phyloP scores from a whole-genome alignment of 768 basidiomycete species.

The Pseudohyphozyma bogoriensis region DNA sequence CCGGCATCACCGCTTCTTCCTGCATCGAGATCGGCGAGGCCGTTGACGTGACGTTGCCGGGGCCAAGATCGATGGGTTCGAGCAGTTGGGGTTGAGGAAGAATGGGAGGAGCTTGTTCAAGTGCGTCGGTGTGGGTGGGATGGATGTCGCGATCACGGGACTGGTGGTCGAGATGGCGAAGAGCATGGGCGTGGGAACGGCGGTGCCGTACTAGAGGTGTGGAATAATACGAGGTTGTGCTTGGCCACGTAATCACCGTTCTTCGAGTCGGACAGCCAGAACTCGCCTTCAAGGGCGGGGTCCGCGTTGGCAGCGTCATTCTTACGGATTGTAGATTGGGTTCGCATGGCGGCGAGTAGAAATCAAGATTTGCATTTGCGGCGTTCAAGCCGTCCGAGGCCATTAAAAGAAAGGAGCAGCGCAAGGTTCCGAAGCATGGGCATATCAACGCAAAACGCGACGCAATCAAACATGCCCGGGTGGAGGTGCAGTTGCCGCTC shows the following conservation, averaged over 20 bases:
- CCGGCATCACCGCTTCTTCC: not conserved
- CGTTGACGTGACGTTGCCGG: slow-evolving; percentile 11
- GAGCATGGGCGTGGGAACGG: not conserved
- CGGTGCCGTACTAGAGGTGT: not conserved
- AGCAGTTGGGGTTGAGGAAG: not conserved
- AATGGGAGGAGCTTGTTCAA: slow-evolving; percentile 24
- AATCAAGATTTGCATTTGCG: too few species aligned
- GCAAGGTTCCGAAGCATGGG: too few species aligned
- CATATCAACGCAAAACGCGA: too few species aligned
- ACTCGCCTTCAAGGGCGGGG: not conserved
- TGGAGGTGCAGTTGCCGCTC: too few species aligned
- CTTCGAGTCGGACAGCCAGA: not conserved
- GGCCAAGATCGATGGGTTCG: not conserved
- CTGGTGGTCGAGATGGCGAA: slow-evolving; percentile 21
- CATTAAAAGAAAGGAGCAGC: too few species aligned
- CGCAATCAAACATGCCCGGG: too few species aligned
- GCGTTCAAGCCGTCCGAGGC: too few species aligned
- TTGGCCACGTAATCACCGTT: not conserved
- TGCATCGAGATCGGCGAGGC: slow-evolving; percentile 23
- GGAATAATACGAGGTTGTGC: not conserved
- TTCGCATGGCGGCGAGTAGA: too few species aligned
- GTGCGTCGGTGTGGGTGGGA: slow-evolving; percentile 29
- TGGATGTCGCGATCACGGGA: slow-evolving; percentile 28
- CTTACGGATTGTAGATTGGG: too few species aligned
- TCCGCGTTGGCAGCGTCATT: too few species aligned